Base-by-base conservation (phyloP, 352 stramenopile genomes). In the Phytophthora constricta region DNA sequence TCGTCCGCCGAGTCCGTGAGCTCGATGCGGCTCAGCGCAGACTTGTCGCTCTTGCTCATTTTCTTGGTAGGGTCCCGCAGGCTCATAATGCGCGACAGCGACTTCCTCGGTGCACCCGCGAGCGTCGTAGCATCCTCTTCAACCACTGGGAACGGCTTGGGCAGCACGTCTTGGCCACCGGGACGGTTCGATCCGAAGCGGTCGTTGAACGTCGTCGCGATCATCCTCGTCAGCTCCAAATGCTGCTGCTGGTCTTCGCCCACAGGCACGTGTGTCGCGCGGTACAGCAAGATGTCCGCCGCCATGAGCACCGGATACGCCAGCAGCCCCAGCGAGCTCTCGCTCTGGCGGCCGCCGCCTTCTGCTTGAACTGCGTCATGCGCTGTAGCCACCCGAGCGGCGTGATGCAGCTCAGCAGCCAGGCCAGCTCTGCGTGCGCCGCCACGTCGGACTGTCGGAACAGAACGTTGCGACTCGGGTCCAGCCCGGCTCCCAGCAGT, bases 281-380 rank as follows among this genome's bases (percentile, higher is more conserved):
- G 93, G 82, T 99, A 99, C 16, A 99, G 74, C 51, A 99, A 78
- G 62, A 99, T 99, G 76, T 99, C 98, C 3, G 98, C 95, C 16
- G 98, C 97, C 98, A 99, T 99, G 31, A 99, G 89, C 41, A 99
- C 91, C 0, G 98, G 98, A 74, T 99, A 99, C 19, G 95, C 92
- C 60, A 99, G 91, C 27, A 99, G 77, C n/a, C 97, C 97, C 22
- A 98, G 72, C 5, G 90, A 93, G 45, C 72, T 86, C 58, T 91
- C 80, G 52, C 66, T 82, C 43, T 80, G 92, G 98, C 65, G 14
- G 62, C 57, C 48, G 92, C 87, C 17, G 91, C 76, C 79, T 99
- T 99, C 62, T 99, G 96, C 80, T 99, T 99, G 84, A 98, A 99
- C 84, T 99, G 98, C 59, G 98, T 99, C 98, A 99, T 99, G 60